These are phyloP conservation scores for Osmanthus fragrans DNA, from an alignment of 257 asterid genomes.

Conservation along the genomic window DNA sequence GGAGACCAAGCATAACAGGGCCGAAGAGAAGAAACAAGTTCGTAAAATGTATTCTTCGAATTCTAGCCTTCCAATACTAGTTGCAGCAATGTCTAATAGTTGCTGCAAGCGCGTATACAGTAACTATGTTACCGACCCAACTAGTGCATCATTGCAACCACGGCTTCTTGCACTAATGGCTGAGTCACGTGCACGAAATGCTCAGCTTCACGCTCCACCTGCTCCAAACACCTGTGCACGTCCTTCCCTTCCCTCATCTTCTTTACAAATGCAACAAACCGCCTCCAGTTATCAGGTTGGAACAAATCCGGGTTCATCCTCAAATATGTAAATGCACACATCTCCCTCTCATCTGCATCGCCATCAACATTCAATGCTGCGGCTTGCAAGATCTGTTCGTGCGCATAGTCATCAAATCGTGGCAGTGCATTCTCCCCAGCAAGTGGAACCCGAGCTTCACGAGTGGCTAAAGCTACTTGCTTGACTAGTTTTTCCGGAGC, in stretches of 20 bases:
- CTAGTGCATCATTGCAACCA: conserved; percentile 73
- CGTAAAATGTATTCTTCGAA: neutral
- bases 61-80: neutral
- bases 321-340: conserved; percentile 96
- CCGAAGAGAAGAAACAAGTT: neutral
- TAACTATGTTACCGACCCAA: neutral
- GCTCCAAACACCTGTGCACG: conserved; percentile 57
- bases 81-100: neutral
- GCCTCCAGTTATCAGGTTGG: conserved; percentile 89
- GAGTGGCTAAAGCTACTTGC: conserved; percentile 85
- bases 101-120: neutral
- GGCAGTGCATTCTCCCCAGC: conserved; percentile 97
- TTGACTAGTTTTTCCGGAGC: conserved; percentile 84
- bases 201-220: conserved; percentile 89
- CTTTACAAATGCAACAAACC: conserved; percentile 83
- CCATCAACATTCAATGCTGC: conserved; percentile 51
- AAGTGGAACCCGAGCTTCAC: conserved; percentile 69
- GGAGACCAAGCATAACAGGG: too few relatives aligned
- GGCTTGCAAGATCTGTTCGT: conserved; percentile 67
- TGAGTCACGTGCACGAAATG: conserved; percentile 78
- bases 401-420: conserved; percentile 75
- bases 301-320: conserved; percentile 86
- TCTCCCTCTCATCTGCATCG: conserved; percentile 41
- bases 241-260: conserved; percentile 86
- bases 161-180: conserved; percentile 92